Conservation (phyloP, 768 basidiomycete species). For the Boletus subcaerulescens region DNA sequence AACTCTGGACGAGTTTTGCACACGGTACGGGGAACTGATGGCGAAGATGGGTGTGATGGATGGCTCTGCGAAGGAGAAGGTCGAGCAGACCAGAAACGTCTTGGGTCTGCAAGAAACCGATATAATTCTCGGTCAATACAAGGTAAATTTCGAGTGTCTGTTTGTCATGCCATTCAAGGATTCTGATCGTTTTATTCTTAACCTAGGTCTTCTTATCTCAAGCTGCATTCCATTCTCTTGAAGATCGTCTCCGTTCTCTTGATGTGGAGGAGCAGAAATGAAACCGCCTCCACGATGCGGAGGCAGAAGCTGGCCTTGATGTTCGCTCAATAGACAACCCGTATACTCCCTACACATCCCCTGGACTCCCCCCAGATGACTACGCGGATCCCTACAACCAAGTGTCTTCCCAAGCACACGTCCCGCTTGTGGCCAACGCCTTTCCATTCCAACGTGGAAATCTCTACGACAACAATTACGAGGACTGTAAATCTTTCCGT, state of each 20-base stretch:
- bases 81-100: slow-evolving; percentile 55
- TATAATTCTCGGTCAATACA: slow-evolving; percentile 76
- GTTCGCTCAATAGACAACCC: slow-evolving; percentile 59
- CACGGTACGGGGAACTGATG: slow-evolving; percentile 74
- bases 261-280: slow-evolving; percentile 88
- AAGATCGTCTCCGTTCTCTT: slow-evolving; percentile 77
- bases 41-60: slow-evolving; percentile 53
- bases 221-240: slow-evolving; percentile 81
- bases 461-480: slow-evolving; percentile 74
- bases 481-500: slow-evolving; percentile 68
- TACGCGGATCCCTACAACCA: slow-evolving; percentile 53
- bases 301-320: slow-evolving; percentile 66
- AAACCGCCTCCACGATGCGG: slow-evolving; percentile 72
- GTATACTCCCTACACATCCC: slow-evolving; percentile 72
- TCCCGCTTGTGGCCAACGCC: slow-evolving; percentile 82
- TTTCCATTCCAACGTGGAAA: slow-evolving; percentile 79
- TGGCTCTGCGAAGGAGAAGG: slow-evolving; percentile 54
- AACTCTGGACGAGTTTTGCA: slow-evolving; percentile 82
- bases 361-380: slow-evolving; percentile 41
- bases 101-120: slow-evolving; percentile 65
- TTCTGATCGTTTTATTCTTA: not conserved
- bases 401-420: slow-evolving; percentile 57
- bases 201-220: slow-evolving; percentile 86
- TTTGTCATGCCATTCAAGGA: not conserved
- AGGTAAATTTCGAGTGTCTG: slow-evolving; percentile 47